Evolutionary conservation across 345 rosid genomes (phyloP), one percentile per base, ranked within the genome.

Genomic region (Populus euphratica): DNA sequence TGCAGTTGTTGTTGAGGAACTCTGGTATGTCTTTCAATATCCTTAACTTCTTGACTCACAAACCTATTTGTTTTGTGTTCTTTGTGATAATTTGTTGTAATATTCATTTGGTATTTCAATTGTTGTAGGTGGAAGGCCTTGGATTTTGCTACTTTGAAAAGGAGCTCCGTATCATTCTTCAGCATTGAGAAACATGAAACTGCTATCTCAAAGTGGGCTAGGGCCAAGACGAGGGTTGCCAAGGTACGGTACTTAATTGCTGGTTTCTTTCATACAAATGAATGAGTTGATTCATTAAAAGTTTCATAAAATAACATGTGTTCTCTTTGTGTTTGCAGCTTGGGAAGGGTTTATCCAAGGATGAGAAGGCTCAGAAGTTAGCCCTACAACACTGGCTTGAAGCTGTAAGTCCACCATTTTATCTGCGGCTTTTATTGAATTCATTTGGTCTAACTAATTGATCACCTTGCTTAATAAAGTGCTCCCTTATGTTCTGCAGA

Each of bases 381-480:
- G 94, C 94, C 54, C 87, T 89, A 23, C 91, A 88, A 68, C 94
- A 91, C 82, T 91, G 92, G 94, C 94, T 90, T 77, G 94, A 91
- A 91, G 94, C 92, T 70, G 94, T 91, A 86, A 88, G 91, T 23
- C 29, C 54, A 7, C 38, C 44, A 16, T 49, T 49, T 49, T 49
- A 49, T 16, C 21, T 5, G 54, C 16, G 47, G 43, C 63, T 18
- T 8, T n/a, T 39, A 23, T 69, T 21, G 16, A 23, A 17, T 18
- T 44, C 47, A n/a, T 29, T 21, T 20, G 0, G 7, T 16, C 54
- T 17, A 5, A 5, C 20, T 49, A 49, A 50, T 18, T 1, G n/a
- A 50, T 50, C 56, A 1, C 56, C 21, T 50, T 61, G 69, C 56
- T 49, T 23, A 70, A 12, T n/a, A 70, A 44, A 64, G 7, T 33